phyloP scores from a whole-genome alignment of 768 basidiomycete genomes.

The Calocera viscosa region DNA sequence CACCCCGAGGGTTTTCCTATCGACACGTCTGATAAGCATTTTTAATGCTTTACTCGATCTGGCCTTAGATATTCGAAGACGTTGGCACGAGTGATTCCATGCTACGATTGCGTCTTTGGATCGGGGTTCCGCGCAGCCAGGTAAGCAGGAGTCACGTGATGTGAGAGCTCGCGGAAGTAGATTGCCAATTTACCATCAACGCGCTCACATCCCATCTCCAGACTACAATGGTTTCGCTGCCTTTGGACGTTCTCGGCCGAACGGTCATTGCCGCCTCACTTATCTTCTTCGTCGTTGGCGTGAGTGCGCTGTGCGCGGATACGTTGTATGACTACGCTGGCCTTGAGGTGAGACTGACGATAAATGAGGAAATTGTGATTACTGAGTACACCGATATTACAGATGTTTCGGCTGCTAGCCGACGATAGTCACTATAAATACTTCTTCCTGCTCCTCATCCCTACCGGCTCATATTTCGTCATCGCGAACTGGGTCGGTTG shows the following conservation, averaged over 20 bases:
- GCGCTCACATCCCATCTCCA: neutral
- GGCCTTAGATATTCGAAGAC: too few relatives aligned
- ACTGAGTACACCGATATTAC: conserved; percentile 2
- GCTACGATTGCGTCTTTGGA: too few relatives aligned
- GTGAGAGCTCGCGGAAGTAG: neutral
- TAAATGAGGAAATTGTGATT: neutral
- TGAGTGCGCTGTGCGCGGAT: conserved; percentile 54
- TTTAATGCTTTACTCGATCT: too few relatives aligned
- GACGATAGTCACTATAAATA: conserved; percentile 86
- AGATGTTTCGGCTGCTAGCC: conserved; percentile 55
- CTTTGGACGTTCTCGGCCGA: conserved; percentile 30
- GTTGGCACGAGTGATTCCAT: too few relatives aligned
- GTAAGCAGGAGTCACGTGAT: neutral
- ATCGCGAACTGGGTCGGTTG: conserved; percentile 99
- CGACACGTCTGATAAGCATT: too few relatives aligned
- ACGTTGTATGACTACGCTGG: conserved; percentile 46
- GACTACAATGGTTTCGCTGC: neutral
- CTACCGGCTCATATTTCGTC: conserved; percentile 73
- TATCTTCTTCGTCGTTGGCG: conserved; percentile 44
- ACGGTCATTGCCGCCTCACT: conserved; percentile 36
- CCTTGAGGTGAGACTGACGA: conserved; percentile 36
- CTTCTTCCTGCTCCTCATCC: conserved; percentile 62
- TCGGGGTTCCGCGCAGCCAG: too few relatives aligned
- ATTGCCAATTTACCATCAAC: neutral
- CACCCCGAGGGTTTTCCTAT: too few relatives aligned